Conservation (phyloP, 495 filamentous ascomycete species). For the Xylaria castorea region DNA sequence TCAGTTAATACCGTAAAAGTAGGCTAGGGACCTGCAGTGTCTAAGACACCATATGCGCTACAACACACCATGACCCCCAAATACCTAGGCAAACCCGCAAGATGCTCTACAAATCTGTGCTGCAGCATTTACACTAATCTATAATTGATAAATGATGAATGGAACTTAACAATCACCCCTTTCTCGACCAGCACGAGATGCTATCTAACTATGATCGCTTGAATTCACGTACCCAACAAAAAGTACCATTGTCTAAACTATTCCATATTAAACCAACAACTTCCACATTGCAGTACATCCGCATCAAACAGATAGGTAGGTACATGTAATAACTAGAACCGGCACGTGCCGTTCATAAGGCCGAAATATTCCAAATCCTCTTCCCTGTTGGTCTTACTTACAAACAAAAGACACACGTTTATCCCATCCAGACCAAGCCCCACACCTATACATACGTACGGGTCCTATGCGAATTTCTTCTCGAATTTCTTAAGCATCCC, state of each 20-base stretch:
- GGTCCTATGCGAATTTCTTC: conserved; percentile 65
- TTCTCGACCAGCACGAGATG: not conserved
- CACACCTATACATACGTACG: too few species aligned
- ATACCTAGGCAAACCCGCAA: not conserved
- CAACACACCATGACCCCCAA: conserved; percentile 8
- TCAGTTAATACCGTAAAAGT: not conserved
- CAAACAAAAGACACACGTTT: not conserved
- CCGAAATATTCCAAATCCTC: conserved; percentile 3
- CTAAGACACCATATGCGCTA: conserved; percentile 19
- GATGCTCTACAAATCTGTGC: not conserved
- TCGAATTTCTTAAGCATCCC: conserved; percentile 88
- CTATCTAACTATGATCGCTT: not conserved
- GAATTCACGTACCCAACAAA: not conserved
- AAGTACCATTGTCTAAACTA: not conserved
- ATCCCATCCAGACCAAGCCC: not conserved
- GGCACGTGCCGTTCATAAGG: not conserved
- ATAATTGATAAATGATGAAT: not conserved
- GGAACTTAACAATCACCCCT: not conserved
- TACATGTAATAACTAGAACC: not conserved
- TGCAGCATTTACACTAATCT: not conserved
- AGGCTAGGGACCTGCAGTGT: conserved; percentile 6
- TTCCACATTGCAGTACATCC: not conserved
- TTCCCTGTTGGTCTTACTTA: not conserved
- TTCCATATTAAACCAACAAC: not conserved
- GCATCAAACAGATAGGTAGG: not conserved